Percentiles rank a stretch among this genome's conserved stretches.
Conservation (phyloP, 257 asterid species). For the Solanum pennellii region DNA sequence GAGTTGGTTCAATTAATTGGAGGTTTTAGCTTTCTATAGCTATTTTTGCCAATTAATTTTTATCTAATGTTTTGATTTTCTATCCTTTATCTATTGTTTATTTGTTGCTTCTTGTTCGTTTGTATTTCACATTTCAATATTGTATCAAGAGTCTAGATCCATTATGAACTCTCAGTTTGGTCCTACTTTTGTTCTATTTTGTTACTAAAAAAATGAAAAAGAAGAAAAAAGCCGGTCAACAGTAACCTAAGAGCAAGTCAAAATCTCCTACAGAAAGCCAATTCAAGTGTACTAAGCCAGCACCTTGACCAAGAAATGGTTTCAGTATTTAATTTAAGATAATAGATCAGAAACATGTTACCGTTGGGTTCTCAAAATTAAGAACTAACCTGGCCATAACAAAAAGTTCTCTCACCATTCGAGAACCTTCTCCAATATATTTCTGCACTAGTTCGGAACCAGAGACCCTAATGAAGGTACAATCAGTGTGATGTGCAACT, state of each 20-base stretch:
- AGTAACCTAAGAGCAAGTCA: too few species aligned
- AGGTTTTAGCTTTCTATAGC: not conserved
- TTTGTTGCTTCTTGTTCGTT: not conserved
- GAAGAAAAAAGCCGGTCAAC: too few species aligned
- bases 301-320: not conserved
- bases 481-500: constrained; percentile 69
- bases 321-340: not conserved
- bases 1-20: not conserved
- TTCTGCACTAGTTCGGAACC: constrained; percentile 72
- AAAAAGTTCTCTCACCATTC: constrained; percentile 94
- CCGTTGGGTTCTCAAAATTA: not conserved
- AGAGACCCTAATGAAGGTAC: constrained; percentile 63
- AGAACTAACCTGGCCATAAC: constrained; percentile 88
- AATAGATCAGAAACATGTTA: not conserved
- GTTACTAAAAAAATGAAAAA: too few species aligned
- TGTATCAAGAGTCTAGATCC: not conserved
- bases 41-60: not conserved
- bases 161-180: not conserved
- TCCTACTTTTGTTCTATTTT: too few species aligned
- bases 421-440: constrained; percentile 79
- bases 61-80: not conserved
- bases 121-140: not conserved
- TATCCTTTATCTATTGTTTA: not conserved
- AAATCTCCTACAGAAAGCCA: not conserved
- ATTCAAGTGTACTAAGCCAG: not conserved